Evolutionary conservation across 202 grass and related monocot genomes (phyloP).

Genomic region (Setaria viridis): DNA sequence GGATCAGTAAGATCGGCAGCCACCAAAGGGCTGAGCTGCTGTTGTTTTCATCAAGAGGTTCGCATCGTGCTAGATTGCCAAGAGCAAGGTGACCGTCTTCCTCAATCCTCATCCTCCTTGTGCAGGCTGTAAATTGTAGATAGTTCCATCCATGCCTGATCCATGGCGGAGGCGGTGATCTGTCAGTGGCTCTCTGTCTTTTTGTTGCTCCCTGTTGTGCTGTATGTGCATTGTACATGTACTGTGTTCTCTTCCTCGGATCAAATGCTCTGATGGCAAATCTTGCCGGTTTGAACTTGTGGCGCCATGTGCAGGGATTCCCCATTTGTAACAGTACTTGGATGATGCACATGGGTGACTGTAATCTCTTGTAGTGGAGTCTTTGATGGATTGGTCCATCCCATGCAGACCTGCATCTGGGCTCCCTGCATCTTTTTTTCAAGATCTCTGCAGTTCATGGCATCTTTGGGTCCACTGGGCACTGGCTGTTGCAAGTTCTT

Average conservation of each 20-base stretch:
- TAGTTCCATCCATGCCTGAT: constrained; percentile 29
- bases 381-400: constrained; percentile 28
- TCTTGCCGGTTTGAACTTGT: constrained; percentile 37
- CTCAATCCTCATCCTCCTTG: constrained; percentile 32
- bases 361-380: constrained; percentile 39
- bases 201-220: neutral
- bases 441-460: neutral
- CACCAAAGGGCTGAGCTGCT: constrained; percentile 51
- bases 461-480: constrained; percentile 6
- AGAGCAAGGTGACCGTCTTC: neutral
- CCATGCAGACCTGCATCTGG: constrained; percentile 49
- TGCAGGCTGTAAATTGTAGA: constrained; percentile 45
- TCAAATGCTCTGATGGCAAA: constrained; percentile 5
- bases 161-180: constrained; percentile 13
- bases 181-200: neutral
- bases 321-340: constrained; percentile 44
- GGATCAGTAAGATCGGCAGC: constrained; percentile 48
- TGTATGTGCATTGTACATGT: constrained; percentile 34
- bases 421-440: constrained; percentile 5
- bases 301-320: constrained; percentile 64
- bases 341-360: constrained; percentile 57
- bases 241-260: constrained; percentile 30
- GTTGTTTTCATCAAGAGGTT: constrained; percentile 8
- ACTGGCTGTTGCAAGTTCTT: constrained; percentile 3
- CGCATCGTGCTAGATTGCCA: neutral